Conservation (phyloP, 2,329 filamentous ascomycete genomes). For the Trichoderma sp. region DNA sequence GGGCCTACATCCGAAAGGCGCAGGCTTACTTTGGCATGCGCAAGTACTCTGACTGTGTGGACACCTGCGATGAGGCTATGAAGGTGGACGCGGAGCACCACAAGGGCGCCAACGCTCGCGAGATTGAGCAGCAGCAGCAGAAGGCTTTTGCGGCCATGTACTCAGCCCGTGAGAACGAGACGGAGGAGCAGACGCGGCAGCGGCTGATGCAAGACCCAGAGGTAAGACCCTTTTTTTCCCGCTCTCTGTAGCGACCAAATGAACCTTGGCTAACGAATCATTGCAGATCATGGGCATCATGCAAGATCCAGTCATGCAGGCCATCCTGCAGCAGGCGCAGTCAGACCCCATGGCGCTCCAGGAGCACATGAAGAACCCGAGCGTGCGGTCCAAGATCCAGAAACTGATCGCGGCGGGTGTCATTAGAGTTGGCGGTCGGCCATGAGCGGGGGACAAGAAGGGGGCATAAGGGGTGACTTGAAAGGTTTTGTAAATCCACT, state of each 20-base stretch:
- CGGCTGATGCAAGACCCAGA: slow-evolving; percentile 88
- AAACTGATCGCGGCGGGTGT: slow-evolving; percentile 93
- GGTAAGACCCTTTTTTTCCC: slow-evolving; percentile 53
- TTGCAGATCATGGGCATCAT: slow-evolving; percentile 80
- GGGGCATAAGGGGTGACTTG: not conserved
- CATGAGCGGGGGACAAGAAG: not conserved
- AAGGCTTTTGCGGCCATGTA: slow-evolving; percentile 93
- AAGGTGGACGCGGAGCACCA: slow-evolving; percentile 71
- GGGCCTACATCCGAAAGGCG: slow-evolving; percentile 94
- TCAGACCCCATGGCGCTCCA: slow-evolving; percentile 87
- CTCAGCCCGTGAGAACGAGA: slow-evolving; percentile 86
- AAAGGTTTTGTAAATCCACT: slow-evolving; percentile 6
- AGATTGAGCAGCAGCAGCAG: slow-evolving; percentile 92
- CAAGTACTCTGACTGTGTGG: slow-evolving; percentile 93
- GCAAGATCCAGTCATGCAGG: slow-evolving; percentile 96
- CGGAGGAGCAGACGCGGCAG: slow-evolving; percentile 92
- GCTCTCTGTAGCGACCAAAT: not conserved
- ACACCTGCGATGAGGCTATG: slow-evolving; percentile 80
- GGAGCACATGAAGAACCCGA: slow-evolving; percentile 95
- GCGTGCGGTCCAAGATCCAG: slow-evolving; percentile 84
- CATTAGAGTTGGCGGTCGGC: slow-evolving; percentile 68
- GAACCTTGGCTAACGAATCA: slow-evolving; percentile 5
- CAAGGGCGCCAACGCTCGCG: slow-evolving; percentile 76
- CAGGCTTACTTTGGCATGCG: slow-evolving; percentile 97
- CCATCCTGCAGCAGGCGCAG: slow-evolving; percentile 95